Percentiles rank a stretch among this genome's conserved stretches.
phyloP scores from a whole-genome alignment of 805 yeast genomes.

The Candida koratica region DNA sequence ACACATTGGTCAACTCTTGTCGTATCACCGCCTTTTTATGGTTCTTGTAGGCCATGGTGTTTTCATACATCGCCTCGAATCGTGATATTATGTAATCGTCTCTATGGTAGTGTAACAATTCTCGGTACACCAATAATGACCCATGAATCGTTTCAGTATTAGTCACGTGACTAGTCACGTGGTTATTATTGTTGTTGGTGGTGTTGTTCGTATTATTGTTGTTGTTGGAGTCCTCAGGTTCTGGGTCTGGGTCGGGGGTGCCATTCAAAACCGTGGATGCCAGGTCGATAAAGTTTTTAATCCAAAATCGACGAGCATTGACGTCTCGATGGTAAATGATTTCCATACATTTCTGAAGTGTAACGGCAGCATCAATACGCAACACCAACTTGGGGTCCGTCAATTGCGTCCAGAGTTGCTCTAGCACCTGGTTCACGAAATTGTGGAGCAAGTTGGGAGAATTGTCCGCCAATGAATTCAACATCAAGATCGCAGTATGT shows the following conservation, averaged over 20 bases:
- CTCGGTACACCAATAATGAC: conserved; percentile 75
- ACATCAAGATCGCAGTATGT: conserved; percentile 84
- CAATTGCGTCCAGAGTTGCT: conserved; percentile 82
- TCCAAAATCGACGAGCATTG: conserved; percentile 70
- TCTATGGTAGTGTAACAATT: conserved; percentile 60
- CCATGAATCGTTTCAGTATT: conserved; percentile 79
- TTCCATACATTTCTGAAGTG: conserved; percentile 71
- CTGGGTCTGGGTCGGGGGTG: conserved; percentile 9
- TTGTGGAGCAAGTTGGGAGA: conserved; percentile 81
- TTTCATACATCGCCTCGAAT: conserved; percentile 74
- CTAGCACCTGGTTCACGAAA: conserved; percentile 72
- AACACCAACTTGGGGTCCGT: conserved; percentile 73
- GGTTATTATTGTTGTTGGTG: conserved; percentile 21
- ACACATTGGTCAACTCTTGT: conserved; percentile 75
- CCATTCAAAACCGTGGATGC: conserved; percentile 58
- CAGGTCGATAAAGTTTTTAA: conserved; percentile 61
- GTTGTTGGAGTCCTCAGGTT: conserved; percentile 10
- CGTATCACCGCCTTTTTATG: conserved; percentile 73
- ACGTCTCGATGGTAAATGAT: conserved; percentile 78
- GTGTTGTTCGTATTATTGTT: conserved; percentile 8
- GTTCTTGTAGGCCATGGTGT: conserved; percentile 68
- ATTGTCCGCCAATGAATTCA: conserved; percentile 78
- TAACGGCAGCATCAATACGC: conserved; percentile 78
- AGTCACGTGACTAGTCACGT: conserved; percentile 20
- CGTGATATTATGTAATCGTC: conserved; percentile 69